These are phyloP conservation scores for Diaporthe sp. DNA, from an alignment of 2,329 filamentous ascomycete species.

Conservation along the genomic window DNA sequence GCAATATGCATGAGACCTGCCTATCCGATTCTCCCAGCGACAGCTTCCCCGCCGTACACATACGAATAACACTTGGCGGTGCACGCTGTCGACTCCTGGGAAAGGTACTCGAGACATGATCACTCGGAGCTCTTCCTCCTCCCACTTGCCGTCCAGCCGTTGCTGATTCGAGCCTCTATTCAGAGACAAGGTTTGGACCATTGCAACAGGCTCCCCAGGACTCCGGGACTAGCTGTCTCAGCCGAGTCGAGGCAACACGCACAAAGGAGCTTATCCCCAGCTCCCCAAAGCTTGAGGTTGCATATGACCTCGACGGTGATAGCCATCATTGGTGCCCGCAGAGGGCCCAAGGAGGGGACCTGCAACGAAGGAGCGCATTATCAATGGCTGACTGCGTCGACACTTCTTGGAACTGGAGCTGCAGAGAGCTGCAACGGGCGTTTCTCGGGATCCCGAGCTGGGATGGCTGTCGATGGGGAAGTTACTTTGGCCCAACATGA, in stretches of 20 bases:
- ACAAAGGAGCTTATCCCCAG: constrained; percentile 4
- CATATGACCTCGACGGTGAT: constrained; percentile 38
- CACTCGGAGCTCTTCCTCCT: not conserved
- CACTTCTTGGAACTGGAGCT: constrained; percentile 11
- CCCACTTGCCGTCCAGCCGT: not conserved
- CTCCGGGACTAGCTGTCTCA: constrained; percentile 28
- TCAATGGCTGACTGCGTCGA: constrained; percentile 23
- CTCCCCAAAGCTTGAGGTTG: constrained; percentile 19
- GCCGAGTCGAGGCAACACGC: constrained; percentile 18
- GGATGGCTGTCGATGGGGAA: constrained; percentile 2
- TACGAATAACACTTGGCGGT: constrained; percentile 1
- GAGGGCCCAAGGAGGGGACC: constrained; percentile 35
- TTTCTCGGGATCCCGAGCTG: constrained; percentile 39
- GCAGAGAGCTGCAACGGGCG: constrained; percentile 34
- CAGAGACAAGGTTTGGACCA: constrained; percentile 20
- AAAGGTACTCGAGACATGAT: constrained; percentile 1
- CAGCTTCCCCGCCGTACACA: not conserved
- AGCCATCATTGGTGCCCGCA: constrained; percentile 43
- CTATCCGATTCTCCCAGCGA: not conserved
- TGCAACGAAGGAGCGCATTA: constrained; percentile 29
- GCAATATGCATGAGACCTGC: not conserved
- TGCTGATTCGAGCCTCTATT: not conserved
- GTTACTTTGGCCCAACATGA: constrained; percentile 16
- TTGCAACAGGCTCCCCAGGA: constrained; percentile 15
- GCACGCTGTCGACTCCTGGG: not conserved